These are phyloP conservation scores for Xylaria grammica DNA, from an alignment of 495 filamentous ascomycete species.

Conservation along the genomic window DNA sequence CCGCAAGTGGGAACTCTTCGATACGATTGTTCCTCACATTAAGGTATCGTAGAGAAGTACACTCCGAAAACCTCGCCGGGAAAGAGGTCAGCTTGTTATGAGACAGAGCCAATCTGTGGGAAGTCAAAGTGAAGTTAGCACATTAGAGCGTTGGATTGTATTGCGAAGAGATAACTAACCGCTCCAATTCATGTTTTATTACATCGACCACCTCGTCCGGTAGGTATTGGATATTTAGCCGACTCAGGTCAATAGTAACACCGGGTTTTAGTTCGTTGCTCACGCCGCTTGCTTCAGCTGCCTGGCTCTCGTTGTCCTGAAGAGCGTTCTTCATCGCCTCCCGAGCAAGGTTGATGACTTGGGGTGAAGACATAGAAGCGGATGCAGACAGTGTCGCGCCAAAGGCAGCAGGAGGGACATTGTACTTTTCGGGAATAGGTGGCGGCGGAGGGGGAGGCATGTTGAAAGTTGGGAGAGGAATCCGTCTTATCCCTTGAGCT, in stretches of 20 bases:
- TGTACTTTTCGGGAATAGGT: conserved; percentile 42
- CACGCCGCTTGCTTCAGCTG: conserved; percentile 69
- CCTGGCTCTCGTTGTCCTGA: conserved; percentile 69
- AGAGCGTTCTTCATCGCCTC: conserved; percentile 70
- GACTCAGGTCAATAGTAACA: conserved; percentile 86
- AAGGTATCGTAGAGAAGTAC: conserved; percentile 88
- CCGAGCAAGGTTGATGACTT: conserved; percentile 63
- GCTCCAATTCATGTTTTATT: conserved; percentile 89
- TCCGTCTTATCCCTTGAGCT: conserved; percentile 42
- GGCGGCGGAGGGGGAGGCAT: conserved; percentile 43
- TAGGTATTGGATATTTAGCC: conserved; percentile 77
- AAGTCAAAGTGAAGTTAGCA: conserved; percentile 21
- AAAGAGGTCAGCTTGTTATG: conserved; percentile 85
- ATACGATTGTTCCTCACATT: conserved; percentile 90
- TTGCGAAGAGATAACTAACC: conserved; percentile 54
- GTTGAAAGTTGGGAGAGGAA: conserved; percentile 38
- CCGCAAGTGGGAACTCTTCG: conserved; percentile 82
- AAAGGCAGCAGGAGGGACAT: conserved; percentile 32
- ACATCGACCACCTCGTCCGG: conserved; percentile 90
- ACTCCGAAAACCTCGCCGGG: conserved; percentile 81
- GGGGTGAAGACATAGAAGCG: conserved; percentile 48
- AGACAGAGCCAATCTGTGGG: conserved; percentile 76
- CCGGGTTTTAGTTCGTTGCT: conserved; percentile 74
- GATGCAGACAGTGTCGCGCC: conserved; percentile 45
- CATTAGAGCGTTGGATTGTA: not conserved